Evolutionary conservation across 2,329 filamentous ascomycete species (phyloP).

Genomic region (Stylonectria norvegica): DNA sequence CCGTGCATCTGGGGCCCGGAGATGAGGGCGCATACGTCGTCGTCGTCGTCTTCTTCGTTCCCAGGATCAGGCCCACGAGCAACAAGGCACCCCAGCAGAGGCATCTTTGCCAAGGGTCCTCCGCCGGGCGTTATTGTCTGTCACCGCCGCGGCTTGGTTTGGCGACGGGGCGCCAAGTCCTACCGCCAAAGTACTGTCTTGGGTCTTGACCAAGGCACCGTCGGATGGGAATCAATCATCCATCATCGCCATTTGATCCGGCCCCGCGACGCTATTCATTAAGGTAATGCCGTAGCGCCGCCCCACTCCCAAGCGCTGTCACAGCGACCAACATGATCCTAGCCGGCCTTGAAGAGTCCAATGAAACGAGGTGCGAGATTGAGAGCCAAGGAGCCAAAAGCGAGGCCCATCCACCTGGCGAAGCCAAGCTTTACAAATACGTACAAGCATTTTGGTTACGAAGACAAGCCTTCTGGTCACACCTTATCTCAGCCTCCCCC

Average conservation of each 20-base stretch:
- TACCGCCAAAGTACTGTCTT: no score
- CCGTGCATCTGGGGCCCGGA: slow-evolving; percentile 12
- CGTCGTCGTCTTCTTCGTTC: no score
- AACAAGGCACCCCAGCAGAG: no score
- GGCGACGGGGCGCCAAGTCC: no score
- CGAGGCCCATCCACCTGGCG: neutral
- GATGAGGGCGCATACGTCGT: slow-evolving; percentile 9
- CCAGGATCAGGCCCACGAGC: no score
- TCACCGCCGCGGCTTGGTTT: no score
- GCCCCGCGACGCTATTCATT: neutral
- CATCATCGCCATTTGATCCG: neutral
- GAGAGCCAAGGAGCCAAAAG: no score
- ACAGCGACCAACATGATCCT: neutral
- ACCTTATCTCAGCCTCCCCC: slow-evolving; percentile 9
- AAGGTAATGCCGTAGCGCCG: neutral
- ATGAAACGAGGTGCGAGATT: neutral
- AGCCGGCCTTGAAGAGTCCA: neutral
- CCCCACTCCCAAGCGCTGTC: slow-evolving; percentile 1
- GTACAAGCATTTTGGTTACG: neutral
- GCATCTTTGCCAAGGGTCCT: no score
- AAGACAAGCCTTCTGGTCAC: neutral
- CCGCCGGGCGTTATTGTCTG: no score
- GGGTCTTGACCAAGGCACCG: no score
- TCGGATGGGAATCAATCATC: no score
- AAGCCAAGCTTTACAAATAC: slow-evolving; percentile 12